phyloP scores from a whole-genome alignment of 2,329 filamentous ascomycete species.

The Biscogniauxia mediterranea region DNA sequence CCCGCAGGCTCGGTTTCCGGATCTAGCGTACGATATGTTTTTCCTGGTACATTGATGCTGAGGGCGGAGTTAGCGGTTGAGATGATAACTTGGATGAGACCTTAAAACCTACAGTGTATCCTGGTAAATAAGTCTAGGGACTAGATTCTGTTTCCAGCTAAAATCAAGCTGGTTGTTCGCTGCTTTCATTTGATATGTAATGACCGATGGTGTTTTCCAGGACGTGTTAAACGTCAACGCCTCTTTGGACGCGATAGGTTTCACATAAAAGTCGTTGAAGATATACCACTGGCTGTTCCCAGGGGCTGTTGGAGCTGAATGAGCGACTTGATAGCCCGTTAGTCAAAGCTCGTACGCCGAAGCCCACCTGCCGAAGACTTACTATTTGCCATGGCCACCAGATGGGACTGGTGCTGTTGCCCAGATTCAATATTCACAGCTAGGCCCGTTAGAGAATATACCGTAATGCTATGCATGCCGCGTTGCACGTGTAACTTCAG shows the following conservation, averaged over 20 bases:
- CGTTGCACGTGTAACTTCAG: conserved; percentile 76
- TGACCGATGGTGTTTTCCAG: conserved; percentile 90
- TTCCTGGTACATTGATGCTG: conserved; percentile 44
- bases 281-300: conserved; percentile 81
- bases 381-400: conserved; percentile 90
- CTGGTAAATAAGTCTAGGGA: conserved; percentile 80
- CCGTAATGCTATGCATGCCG: conserved; percentile 75
- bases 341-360: conserved; percentile 15
- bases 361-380: conserved; percentile 25
- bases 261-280: conserved; percentile 95
- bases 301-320: conserved; percentile 59
- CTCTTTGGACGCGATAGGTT: conserved; percentile 75
- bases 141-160: conserved; percentile 80
- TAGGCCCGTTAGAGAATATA: conserved; percentile 89
- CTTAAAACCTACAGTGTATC: conserved; percentile 52
- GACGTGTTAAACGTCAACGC: conserved; percentile 84
- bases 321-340: conserved; percentile 51
- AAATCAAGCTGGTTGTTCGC: conserved; percentile 81
- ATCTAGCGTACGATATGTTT: conserved; percentile 61
- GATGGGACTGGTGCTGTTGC: conserved; percentile 81
- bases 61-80: conserved; percentile 25
- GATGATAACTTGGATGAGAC: background rate
- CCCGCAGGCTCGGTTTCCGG: conserved; percentile 62
- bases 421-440: conserved; percentile 87
- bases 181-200: conserved; percentile 81